A percentile compares a stretch with the other conserved stretches of the same genome.
Evolutionary conservation across 1,139 yeast genomes (phyloP).

Genomic region (Magnusiomyces sp.): DNA sequence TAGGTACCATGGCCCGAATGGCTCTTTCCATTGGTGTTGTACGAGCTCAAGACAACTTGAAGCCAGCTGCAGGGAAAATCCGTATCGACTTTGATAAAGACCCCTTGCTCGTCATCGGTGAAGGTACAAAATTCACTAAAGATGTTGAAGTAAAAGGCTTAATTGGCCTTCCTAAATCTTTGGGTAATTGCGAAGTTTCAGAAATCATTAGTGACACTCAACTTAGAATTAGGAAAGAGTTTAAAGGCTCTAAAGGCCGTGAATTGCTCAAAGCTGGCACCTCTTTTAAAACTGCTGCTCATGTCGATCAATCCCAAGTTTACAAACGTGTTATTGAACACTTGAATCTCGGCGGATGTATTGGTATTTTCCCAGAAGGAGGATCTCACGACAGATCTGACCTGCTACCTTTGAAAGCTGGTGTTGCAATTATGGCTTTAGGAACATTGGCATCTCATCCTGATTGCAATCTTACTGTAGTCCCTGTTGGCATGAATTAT

Average conservation of each 20-base stretch:
- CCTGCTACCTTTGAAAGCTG: slow-evolving; percentile 85
- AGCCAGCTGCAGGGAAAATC: slow-evolving; percentile 52
- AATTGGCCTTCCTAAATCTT: slow-evolving; percentile 61
- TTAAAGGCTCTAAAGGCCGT: slow-evolving; percentile 46
- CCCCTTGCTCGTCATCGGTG: slow-evolving; percentile 50
- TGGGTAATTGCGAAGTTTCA: slow-evolving; percentile 68
- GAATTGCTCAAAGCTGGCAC: slow-evolving; percentile 40
- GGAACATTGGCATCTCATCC: slow-evolving; percentile 75
- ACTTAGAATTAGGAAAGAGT: slow-evolving; percentile 61
- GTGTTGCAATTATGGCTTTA: slow-evolving; percentile 95
- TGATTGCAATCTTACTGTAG: slow-evolving; percentile 67
- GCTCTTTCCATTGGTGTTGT: slow-evolving; percentile 84
- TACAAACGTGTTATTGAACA: slow-evolving; percentile 78
- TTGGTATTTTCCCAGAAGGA: slow-evolving; percentile 97
- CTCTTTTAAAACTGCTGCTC: slow-evolving; percentile 62
- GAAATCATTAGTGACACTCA: slow-evolving; percentile 70
- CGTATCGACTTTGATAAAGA: slow-evolving; percentile 37
- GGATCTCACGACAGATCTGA: slow-evolving; percentile 95
- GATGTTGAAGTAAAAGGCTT: slow-evolving; percentile 65
- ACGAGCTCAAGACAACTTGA: slow-evolving; percentile 80
- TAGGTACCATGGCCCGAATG: slow-evolving; percentile 68
- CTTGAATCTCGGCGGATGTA: slow-evolving; percentile 66
- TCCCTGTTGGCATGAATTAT: slow-evolving; percentile 96
- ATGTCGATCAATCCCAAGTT: slow-evolving; percentile 76
- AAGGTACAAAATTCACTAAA: slow-evolving; percentile 55